These are phyloP conservation scores for Aspergillus eucalypticola DNA, from an alignment of 2,329 filamentous ascomycete genomes.

Conservation along the genomic window DNA sequence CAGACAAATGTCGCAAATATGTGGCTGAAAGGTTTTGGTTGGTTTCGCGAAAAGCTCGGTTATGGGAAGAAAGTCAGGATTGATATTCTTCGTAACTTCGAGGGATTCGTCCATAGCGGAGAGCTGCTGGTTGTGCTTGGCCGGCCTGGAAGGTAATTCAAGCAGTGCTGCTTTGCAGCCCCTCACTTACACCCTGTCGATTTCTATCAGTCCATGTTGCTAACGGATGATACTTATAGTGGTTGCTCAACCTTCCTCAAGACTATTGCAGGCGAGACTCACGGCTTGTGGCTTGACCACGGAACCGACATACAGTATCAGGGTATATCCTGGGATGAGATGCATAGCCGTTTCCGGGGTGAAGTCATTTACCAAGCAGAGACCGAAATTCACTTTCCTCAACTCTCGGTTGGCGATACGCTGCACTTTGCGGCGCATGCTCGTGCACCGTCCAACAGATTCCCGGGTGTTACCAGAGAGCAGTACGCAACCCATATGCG, in stretches of 20 bases:
- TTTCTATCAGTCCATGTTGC: not conserved
- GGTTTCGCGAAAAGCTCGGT: slow-evolving; percentile 30
- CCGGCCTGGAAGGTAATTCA: slow-evolving; percentile 43
- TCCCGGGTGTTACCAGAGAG: slow-evolving; percentile 43
- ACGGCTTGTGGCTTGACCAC: slow-evolving; percentile 73
- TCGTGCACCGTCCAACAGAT: slow-evolving; percentile 45
- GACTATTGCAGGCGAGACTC: slow-evolving; percentile 78
- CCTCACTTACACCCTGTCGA: not conserved
- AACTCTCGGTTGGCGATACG: slow-evolving; percentile 74
- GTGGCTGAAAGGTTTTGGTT: slow-evolving; percentile 38
- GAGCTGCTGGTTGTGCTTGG: slow-evolving; percentile 59
- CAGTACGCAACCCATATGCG: slow-evolving; percentile 51
- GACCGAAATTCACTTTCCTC: slow-evolving; percentile 77
- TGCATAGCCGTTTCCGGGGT: slow-evolving; percentile 75
- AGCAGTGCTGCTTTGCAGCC: not conserved
- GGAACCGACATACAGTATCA: slow-evolving; percentile 80
- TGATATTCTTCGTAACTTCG: slow-evolving; percentile 63
- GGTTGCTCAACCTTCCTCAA: slow-evolving; percentile 81
- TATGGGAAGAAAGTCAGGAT: slow-evolving; percentile 45
- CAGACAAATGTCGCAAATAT: slow-evolving; percentile 48
- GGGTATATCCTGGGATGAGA: slow-evolving; percentile 62
- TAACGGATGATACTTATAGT: slow-evolving; percentile 21
- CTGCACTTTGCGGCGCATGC: slow-evolving; percentile 73
- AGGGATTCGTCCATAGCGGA: slow-evolving; percentile 60
- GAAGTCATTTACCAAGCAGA: slow-evolving; percentile 85